Base-by-base conservation (phyloP, 495 filamentous ascomycete species). In the Aspergillus incahuasiensis region DNA sequence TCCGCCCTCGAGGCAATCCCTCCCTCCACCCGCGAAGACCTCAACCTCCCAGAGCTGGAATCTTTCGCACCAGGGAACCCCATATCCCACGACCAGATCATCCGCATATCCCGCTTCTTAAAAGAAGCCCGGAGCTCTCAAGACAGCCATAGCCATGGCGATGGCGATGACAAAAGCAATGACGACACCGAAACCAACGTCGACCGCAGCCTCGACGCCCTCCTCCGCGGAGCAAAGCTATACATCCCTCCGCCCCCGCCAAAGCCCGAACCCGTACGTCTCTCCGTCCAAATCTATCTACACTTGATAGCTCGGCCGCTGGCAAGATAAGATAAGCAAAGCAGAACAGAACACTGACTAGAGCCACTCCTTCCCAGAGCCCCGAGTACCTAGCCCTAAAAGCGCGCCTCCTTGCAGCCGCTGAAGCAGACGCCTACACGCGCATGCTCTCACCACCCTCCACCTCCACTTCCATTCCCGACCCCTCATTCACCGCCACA, bases 371-470 rank as follows among this genome's bases (percentile, higher is more conserved):
- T 30, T 5, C 9, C 28, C 12, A 97, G 90, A 87, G 82, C 11
- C 74, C 86, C 7, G 90, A 95, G 76, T 97, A 94, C 73, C 89
- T 92, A 70, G 89, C 84, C 7, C 72, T 94, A 3, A 98, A 97
- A 92, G 80, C 83, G 2, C 82, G 87, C 16, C 85, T 98, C 20
- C 89, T 90, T 42, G 78, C 78, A 43, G 84, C 91, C 61, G 85
- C 88, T 63, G 91, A 97, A 73, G 74, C 83, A 61, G 82, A 86
- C 47, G 78, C 81, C 11, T 98, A 97, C 73, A 81, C 88, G 51
- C 81, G 85, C 79, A 69, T 86, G 45, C 54, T 72, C 67, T 52
- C 75, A 71, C n/a, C 70, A 40, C 30, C 38, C n/a, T n/a, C n/a
- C 68, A 0, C 61, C 46, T 6, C 42, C n/a, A 7, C 58, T 45